These are phyloP conservation scores for Aspergillus neoniger DNA, from an alignment of 2,329 filamentous ascomycete genomes.

Conservation along the genomic window DNA sequence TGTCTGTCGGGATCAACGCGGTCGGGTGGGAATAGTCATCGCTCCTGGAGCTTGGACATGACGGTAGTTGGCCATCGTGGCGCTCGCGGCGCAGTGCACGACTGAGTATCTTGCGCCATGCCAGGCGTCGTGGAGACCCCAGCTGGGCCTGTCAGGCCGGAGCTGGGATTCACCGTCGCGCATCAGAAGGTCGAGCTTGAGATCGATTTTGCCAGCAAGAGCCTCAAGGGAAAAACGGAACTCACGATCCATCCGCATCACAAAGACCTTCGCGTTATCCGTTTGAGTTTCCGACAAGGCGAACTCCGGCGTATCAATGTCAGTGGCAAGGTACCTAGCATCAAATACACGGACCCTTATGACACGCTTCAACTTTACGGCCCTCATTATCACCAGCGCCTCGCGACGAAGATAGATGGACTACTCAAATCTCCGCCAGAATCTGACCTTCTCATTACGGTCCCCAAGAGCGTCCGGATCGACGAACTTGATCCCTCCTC, in stretches of 20 bases:
- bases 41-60: slow-evolving; percentile 38
- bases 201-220: slow-evolving; percentile 76
- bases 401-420: slow-evolving; percentile 68
- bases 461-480: slow-evolving; percentile 64
- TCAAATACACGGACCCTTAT: slow-evolving; percentile 46
- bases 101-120: slow-evolving; percentile 41
- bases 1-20: neutral
- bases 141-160: slow-evolving; percentile 31
- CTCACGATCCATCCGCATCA: slow-evolving; percentile 72
- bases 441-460: slow-evolving; percentile 59
- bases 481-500: slow-evolving; percentile 60
- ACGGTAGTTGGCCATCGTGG: slow-evolving; percentile 38
- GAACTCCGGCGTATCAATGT: slow-evolving; percentile 55
- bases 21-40: neutral
- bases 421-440: slow-evolving; percentile 54
- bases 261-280: slow-evolving; percentile 56
- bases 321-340: slow-evolving; percentile 43
- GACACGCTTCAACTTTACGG: slow-evolving; percentile 56
- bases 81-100: slow-evolving; percentile 41
- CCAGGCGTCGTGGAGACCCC: slow-evolving; percentile 43
- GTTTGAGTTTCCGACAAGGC: slow-evolving; percentile 65
- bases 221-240: slow-evolving; percentile 75
- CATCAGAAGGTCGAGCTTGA: slow-evolving; percentile 89
- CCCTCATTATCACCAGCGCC: slow-evolving; percentile 73
- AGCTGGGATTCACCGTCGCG: slow-evolving; percentile 60